These are phyloP conservation scores for Raffaelea arxii DNA, from an alignment of 2,329 filamentous ascomycete genomes.

Conservation along the genomic window DNA sequence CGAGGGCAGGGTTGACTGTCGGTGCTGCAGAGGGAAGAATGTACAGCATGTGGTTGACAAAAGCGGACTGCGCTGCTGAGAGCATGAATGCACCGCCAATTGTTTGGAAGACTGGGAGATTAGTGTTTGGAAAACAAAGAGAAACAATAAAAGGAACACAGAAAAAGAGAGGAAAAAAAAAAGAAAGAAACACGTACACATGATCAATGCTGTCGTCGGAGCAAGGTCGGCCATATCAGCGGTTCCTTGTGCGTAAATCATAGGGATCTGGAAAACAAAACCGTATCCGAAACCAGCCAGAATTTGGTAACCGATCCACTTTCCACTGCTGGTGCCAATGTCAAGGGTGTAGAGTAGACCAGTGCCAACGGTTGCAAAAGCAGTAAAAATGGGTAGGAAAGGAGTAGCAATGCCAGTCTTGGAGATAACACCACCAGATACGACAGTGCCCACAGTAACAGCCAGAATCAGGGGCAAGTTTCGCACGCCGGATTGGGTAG, in stretches of 20 bases:
- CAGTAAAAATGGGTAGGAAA: slow-evolving; percentile 27
- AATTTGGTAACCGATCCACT: slow-evolving; percentile 40
- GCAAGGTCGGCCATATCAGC: slow-evolving; percentile 24
- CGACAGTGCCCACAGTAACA: slow-evolving; percentile 25
- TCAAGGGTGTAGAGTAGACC: slow-evolving; percentile 29
- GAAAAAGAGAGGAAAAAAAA: slow-evolving; percentile 15
- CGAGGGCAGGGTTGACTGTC: slow-evolving; percentile 7
- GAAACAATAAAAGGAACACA: slow-evolving; percentile 10
- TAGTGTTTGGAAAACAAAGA: slow-evolving; percentile 13
- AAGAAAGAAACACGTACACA: slow-evolving; percentile 12
- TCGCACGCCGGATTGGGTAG: slow-evolving; percentile 26
- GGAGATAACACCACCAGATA: slow-evolving; percentile 22
- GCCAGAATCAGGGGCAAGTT: slow-evolving; percentile 30
- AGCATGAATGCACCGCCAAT: slow-evolving; percentile 39
- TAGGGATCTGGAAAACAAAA: slow-evolving; percentile 32
- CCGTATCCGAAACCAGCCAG: slow-evolving; percentile 36
- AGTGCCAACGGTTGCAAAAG: slow-evolving; percentile 24
- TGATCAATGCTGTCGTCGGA: slow-evolving; percentile 27
- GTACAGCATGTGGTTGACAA: slow-evolving; percentile 25
- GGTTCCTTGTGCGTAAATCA: slow-evolving; percentile 25
- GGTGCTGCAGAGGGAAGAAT: slow-evolving; percentile 14
- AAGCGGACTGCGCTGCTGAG: slow-evolving; percentile 29
- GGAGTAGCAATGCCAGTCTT: slow-evolving; percentile 20
- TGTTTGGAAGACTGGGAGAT: slow-evolving; percentile 26
- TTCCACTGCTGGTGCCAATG: slow-evolving; percentile 19